Evolutionary conservation across 2,329 filamentous ascomycete genomes (phyloP).

Genomic region (Dactylellina sp.): DNA sequence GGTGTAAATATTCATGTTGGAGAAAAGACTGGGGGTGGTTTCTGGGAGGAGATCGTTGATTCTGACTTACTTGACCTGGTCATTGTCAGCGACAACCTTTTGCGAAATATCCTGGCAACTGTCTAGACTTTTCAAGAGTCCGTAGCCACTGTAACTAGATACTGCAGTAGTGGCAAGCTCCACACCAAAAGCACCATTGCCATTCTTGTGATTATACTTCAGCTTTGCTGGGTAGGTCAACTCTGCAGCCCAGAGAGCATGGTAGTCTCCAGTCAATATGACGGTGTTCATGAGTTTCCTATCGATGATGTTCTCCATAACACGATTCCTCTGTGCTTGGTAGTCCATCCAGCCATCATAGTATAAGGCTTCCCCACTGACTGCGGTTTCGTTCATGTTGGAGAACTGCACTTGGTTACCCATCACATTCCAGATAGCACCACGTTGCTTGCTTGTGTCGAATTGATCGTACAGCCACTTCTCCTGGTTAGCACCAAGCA

Average conservation of each 20-base stretch:
- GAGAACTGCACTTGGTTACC: constrained; percentile 79
- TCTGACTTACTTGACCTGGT: constrained; percentile 53
- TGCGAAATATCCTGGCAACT: constrained; percentile 46
- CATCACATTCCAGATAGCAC: constrained; percentile 77
- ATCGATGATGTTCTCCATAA: constrained; percentile 58
- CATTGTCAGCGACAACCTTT: constrained; percentile 49
- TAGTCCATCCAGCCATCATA: constrained; percentile 59
- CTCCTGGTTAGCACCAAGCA: constrained; percentile 80
- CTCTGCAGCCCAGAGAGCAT: constrained; percentile 58
- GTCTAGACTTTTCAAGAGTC: constrained; percentile 34
- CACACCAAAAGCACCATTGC: constrained; percentile 57
- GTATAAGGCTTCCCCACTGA: constrained; percentile 55
- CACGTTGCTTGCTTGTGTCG: constrained; percentile 72
- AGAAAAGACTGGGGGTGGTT: constrained; percentile 19
- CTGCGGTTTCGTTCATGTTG: constrained; percentile 63
- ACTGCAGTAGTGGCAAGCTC: constrained; percentile 58
- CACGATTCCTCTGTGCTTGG: constrained; percentile 55
- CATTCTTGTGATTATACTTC: constrained; percentile 56
- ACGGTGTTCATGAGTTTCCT: constrained; percentile 56
- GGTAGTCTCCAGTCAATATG: constrained; percentile 58
- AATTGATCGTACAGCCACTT: constrained; percentile 77
- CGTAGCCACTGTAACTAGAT: constrained; percentile 57
- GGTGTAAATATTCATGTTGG: constrained; percentile 34
- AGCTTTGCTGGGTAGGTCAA: constrained; percentile 55
- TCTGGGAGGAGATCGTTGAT: constrained; percentile 15